Percentiles rank a stretch among this genome's conserved stretches.
Evolutionary conservation across 805 yeast species (phyloP).

Genomic region (Diddensiella caesifluorescens): DNA sequence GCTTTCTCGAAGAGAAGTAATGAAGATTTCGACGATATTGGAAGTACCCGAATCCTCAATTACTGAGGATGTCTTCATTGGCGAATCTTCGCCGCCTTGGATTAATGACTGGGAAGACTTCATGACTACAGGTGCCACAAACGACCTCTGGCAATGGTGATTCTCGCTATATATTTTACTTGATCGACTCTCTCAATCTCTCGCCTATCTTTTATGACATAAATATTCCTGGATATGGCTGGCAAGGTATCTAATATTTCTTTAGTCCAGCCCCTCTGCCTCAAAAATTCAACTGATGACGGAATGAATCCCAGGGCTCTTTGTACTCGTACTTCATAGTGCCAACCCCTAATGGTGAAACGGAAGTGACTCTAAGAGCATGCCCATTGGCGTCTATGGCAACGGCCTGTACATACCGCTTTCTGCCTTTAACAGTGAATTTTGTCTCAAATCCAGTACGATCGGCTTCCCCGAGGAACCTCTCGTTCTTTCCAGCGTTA

Average conservation of each 20-base stretch:
- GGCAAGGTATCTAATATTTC: too few relatives aligned
- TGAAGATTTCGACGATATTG: background rate
- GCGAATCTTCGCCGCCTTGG: conserved; percentile 3
- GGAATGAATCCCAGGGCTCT: too few relatives aligned
- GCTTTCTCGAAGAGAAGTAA: background rate
- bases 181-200: too few relatives aligned
- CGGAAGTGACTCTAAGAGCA: background rate
- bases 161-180: background rate
- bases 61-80: conserved; percentile 3
- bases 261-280: too few relatives aligned
- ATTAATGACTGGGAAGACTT: conserved; percentile 10
- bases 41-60: too few relatives aligned
- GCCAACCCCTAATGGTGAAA: too few relatives aligned
- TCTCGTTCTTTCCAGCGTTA: background rate
- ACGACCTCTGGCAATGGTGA: conserved; percentile 2
- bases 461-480: conserved; percentile 6
- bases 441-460: conserved; percentile 10
- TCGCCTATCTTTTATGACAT: too few relatives aligned
- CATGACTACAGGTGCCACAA: conserved; percentile 1
- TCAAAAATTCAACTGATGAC: too few relatives aligned
- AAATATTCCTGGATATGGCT: too few relatives aligned
- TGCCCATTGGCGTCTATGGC: conserved; percentile 3
- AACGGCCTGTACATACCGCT: background rate
- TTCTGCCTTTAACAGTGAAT: background rate
- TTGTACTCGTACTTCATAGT: too few relatives aligned